Conservation (phyloP, 768 basidiomycete species). For the Lactarius pseudohatsudake region DNA sequence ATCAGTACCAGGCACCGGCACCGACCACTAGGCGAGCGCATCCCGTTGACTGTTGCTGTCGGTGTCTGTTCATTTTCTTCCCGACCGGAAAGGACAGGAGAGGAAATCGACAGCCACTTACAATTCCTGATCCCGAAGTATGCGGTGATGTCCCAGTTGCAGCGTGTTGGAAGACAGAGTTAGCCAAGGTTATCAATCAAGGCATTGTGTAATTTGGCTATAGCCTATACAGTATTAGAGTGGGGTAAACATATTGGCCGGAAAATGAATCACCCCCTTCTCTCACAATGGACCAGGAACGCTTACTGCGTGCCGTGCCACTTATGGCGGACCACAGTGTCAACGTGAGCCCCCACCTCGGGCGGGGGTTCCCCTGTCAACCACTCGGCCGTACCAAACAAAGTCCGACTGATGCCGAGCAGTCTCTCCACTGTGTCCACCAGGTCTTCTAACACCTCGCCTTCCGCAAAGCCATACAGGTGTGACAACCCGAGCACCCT, state of each 20-base stretch:
- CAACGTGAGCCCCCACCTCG: neutral
- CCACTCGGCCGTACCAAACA: constrained; percentile 50
- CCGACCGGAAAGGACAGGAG: neutral
- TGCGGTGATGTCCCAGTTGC: too few species aligned
- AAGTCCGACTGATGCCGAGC: constrained; percentile 40
- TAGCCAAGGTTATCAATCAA: neutral
- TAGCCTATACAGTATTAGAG: neutral
- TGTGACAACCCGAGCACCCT: constrained; percentile 39
- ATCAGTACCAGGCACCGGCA: neutral
- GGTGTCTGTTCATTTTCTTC: neutral
- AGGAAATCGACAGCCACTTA: neutral
- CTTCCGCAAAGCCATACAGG: constrained; percentile 46
- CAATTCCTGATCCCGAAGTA: neutral
- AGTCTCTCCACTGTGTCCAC: constrained; percentile 46
- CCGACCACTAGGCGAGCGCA: neutral
- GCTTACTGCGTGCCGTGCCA: constrained; percentile 1
- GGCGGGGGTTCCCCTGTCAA: constrained; percentile 32
- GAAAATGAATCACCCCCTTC: neutral
- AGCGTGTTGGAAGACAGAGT: too few species aligned
- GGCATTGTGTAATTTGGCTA: neutral
- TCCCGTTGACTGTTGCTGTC: neutral
- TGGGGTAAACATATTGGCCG: neutral
- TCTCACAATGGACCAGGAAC: neutral
- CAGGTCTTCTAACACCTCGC: constrained; percentile 42
- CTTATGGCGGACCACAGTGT: neutral